Evolutionary conservation across 2,329 filamentous ascomycete genomes (phyloP), one percentile per base, ranked within the genome.

Genomic region (Fusarium phyllophilum): DNA sequence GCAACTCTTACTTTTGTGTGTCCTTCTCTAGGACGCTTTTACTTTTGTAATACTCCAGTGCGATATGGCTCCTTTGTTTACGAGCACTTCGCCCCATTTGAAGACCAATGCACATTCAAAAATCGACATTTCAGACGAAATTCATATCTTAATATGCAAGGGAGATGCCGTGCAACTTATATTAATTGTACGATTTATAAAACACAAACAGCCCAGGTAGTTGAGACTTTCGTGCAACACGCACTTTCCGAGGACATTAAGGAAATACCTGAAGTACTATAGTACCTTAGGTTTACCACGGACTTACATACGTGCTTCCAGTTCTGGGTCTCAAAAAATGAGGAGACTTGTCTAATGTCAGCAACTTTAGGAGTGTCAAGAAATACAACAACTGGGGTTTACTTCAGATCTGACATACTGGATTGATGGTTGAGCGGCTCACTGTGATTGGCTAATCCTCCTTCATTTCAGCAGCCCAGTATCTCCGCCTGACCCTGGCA

Each of bases 401-500:
- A 38, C 38, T n/a, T 26, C 8, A 26, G 48, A n/a, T 24, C 22
- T 33, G 24, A 24, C 26, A 11, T 14, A 20, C 44, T 44, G 15
- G 24, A 41, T 51, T 55, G 38, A 54, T 33, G 36, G 54, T 48
- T 41, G 8, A 34, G 56, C 5, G 36, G 8, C 33, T 26, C 33
- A 33, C 20, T 31, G 15, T 67, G 51, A 67, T 71, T 71, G 67
- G 68, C 31, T 20, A 39, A 34, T 15, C 15, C 29, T 42, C 59
- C n/a, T 39, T 34, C 42, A 31, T 45, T 33, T 45, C 52, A 34
- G 39, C n/a, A 18, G 22, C 55, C 55, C 59, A 58, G 49, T 52
- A 55, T 54, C 42, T 63, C 61, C 74, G 51, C 72, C 72, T 78
- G 75, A 76, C 74, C 67, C 61, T 56, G 57, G 62, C 74, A 73